Evolutionary conservation across 2,329 filamentous ascomycete species (phyloP), one percentile per base, ranked within the genome.

Genomic region (Hypoxylon sp.): DNA sequence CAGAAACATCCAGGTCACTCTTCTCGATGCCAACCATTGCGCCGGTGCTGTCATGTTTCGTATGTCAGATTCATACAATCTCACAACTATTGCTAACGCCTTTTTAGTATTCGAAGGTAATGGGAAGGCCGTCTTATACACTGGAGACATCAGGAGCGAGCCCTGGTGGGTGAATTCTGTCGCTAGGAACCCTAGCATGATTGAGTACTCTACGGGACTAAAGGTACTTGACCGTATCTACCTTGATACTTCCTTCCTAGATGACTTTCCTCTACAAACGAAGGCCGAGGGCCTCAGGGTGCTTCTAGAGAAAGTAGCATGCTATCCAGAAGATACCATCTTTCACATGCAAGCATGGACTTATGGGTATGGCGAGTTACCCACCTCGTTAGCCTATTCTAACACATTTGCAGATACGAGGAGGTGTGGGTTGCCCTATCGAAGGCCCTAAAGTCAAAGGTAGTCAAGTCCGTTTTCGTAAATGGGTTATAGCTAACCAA

Each of bases 301-400:
- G 75, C 85, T 98, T 0, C 75, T 98, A 0, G 81, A 83, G 3
- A 91, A 94, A 72, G 85, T 97, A 0, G 79, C 82, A 0, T 77
- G 81, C 25, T 97, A 95, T 77, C 91, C 94, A 0, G 69, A 83
- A 1, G 88, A 93, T 42, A 97, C 94, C 0, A 79, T 91, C 0
- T 98, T 97, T 75, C 92, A 97, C 78, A 86, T 98, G 50, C 89
- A 94, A 63, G 89, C 94, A 0, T 97, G 95, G 94, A 98, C 95
- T 0, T 96, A 96, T 76, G 93, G 92, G 73, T 81, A 76, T 63
- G 75, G 40, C 27, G 3, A 14, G 7, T 8, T 6, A 1, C 2
- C 11, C 25, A 1, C 6, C 44, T 27, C 11, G 49, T 10, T 14
- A 1, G 13, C 7, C 13, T 33, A 54, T 6, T 35, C 62, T 64